phyloP scores from a whole-genome alignment of 441 rosid species.

The Rhodomyrtus psidioides region DNA sequence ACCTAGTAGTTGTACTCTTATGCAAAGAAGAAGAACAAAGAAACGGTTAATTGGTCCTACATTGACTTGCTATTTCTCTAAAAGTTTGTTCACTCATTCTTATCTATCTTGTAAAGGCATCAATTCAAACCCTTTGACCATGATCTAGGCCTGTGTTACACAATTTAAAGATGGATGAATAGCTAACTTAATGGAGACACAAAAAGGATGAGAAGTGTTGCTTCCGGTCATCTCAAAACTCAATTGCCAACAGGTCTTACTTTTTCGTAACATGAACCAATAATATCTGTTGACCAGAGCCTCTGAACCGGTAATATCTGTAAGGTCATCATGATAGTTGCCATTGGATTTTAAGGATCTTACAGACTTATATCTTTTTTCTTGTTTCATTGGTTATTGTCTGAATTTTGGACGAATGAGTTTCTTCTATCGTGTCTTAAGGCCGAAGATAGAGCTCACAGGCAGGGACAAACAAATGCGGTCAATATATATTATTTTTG shows the following conservation, averaged over 20 bases:
- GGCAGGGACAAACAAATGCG: constrained; percentile 84
- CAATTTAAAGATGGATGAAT: background rate
- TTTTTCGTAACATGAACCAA: background rate
- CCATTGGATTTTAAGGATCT: background rate
- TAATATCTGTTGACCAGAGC: background rate
- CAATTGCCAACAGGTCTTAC: background rate
- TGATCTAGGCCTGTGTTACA: background rate
- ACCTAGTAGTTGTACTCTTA: background rate
- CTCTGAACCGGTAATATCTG: background rate
- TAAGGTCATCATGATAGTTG: background rate
- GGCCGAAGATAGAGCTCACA: constrained; percentile 98
- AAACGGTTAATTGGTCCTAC: background rate
- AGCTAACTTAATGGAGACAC: background rate
- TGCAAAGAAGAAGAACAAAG: background rate
- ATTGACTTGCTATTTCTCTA: background rate
- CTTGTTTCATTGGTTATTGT: background rate
- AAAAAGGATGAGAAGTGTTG: background rate
- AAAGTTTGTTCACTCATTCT: background rate
- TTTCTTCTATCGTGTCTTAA: constrained; percentile 22
- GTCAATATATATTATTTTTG: constrained; percentile 86
- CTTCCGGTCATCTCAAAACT: background rate
- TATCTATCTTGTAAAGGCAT: background rate
- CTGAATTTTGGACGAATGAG: background rate
- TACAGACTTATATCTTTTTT: background rate
- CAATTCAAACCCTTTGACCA: background rate